Conservation (phyloP, 2,329 filamentous ascomycete genomes). For the Cryphonectria nitschkei region DNA sequence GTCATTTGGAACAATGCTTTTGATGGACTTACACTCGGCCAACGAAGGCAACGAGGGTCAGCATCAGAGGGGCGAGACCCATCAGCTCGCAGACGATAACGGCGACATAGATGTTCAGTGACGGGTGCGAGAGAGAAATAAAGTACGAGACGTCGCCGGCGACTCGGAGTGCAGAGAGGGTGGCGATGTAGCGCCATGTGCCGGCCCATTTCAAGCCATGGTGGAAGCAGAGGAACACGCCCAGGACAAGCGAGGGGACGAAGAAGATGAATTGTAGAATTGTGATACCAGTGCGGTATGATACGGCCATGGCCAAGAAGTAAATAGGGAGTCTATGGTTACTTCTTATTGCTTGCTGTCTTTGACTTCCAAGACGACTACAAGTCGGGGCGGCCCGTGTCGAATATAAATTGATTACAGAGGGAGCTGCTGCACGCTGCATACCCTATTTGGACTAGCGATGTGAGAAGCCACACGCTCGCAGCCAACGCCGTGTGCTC, state of each 20-base stretch:
- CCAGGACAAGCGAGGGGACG: slow-evolving; percentile 22
- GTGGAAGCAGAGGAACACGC: slow-evolving; percentile 28
- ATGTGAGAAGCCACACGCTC: background rate
- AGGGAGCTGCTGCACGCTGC: background rate
- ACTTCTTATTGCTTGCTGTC: background rate
- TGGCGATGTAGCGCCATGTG: slow-evolving; percentile 29
- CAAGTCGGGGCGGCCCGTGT: background rate
- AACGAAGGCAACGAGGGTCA: slow-evolving; percentile 26
- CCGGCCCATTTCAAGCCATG: slow-evolving; percentile 26
- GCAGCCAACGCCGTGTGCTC: no score
- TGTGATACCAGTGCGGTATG: slow-evolving; percentile 29
- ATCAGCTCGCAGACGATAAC: slow-evolving; percentile 29
- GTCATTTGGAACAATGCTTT: no score
- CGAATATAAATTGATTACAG: background rate
- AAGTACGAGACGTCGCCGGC: slow-evolving; percentile 28
- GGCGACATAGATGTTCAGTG: slow-evolving; percentile 19
- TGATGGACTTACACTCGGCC: slow-evolving; percentile 24
- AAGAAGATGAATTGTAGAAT: slow-evolving; percentile 29
- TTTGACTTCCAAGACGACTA: background rate
- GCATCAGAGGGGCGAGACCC: slow-evolving; percentile 28
- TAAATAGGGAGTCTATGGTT: background rate
- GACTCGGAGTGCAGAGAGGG: slow-evolving; percentile 27
- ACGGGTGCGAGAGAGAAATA: slow-evolving; percentile 20
- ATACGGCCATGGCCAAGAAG: slow-evolving; percentile 21
- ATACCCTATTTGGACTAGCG: slow-evolving; percentile 14